Evolutionary conservation across 257 asterid species (phyloP).

Genomic region (Lycium ferocissimum): DNA sequence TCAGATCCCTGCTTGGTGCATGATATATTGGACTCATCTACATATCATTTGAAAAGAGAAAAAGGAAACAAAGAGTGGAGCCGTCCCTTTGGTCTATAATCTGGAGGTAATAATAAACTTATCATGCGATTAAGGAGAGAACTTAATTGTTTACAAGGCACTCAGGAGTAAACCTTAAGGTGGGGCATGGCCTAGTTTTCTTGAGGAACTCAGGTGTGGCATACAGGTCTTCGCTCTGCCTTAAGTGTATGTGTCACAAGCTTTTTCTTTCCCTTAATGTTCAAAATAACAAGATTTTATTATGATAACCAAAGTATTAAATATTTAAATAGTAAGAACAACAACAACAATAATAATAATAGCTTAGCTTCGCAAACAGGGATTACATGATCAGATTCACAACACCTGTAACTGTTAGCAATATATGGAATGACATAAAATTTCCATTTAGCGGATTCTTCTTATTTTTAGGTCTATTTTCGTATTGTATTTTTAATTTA

Average conservation of each 20-base stretch:
- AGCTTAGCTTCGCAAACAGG: not conserved
- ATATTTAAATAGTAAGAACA: no score
- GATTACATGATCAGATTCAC: not conserved
- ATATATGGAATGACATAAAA: no score
- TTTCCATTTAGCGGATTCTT: not conserved
- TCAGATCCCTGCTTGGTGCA: not conserved
- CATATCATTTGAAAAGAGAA: not conserved
- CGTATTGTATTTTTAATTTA: not conserved
- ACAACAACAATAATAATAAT: no score
- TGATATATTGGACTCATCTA: not conserved
- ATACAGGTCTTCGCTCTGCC: not conserved
- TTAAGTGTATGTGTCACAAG: not conserved
- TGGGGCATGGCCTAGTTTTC: not conserved
- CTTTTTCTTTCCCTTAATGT: not conserved
- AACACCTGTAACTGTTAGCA: not conserved
- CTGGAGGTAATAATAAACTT: not conserved
- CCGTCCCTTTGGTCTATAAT: not conserved
- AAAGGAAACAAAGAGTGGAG: not conserved
- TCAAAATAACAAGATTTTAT: not conserved
- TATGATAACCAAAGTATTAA: no score
- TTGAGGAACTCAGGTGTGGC: not conserved
- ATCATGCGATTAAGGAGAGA: not conserved
- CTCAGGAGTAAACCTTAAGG: not conserved
- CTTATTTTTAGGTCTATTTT: not conserved
- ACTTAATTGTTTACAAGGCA: not conserved